phyloP scores from a whole-genome alignment of 805 yeast species.

The Nakazawaea molendinolei region DNA sequence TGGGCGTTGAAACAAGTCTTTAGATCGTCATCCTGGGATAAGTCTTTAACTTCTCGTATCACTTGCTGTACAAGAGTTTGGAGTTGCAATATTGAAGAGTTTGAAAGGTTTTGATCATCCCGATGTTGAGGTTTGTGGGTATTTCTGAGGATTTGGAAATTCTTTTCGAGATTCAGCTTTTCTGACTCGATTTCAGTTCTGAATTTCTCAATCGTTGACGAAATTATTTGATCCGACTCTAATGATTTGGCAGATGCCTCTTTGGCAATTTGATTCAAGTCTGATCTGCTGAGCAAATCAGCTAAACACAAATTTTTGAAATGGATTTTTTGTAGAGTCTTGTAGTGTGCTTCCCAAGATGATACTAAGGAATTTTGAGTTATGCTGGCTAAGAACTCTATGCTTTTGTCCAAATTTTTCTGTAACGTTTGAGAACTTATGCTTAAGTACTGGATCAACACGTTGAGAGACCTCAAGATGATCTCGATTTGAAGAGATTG shows the following conservation, averaged over 20 bases:
- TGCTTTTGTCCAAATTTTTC: slow-evolving; percentile 29
- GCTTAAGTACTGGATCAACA: slow-evolving; percentile 44
- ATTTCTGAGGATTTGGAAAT: slow-evolving; percentile 34
- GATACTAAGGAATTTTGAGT: slow-evolving; percentile 36
- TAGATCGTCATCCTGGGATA: slow-evolving; percentile 16
- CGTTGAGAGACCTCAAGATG: slow-evolving; percentile 43
- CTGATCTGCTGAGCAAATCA: slow-evolving; percentile 25
- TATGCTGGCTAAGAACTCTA: slow-evolving; percentile 26
- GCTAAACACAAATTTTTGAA: slow-evolving; percentile 24
- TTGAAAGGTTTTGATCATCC: slow-evolving; percentile 8
- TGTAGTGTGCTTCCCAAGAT: slow-evolving; percentile 31
- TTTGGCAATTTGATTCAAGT: slow-evolving; percentile 26
- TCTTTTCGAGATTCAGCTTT: slow-evolving; percentile 29
- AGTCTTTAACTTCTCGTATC: slow-evolving; percentile 15
- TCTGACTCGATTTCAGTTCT: slow-evolving; percentile 29
- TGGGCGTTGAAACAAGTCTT: not conserved
- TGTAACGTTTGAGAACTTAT: slow-evolving; percentile 37
- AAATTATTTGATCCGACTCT: slow-evolving; percentile 16
- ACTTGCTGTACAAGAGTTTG: slow-evolving; percentile 19
- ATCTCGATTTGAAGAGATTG: slow-evolving; percentile 29
- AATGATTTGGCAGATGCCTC: slow-evolving; percentile 19
- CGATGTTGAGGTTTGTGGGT: slow-evolving; percentile 17
- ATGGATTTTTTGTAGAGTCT: slow-evolving; percentile 19
- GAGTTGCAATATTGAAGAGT: slow-evolving; percentile 11
- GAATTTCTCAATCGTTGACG: slow-evolving; percentile 27